Percentiles rank a stretch among this genome's conserved stretches.
Evolutionary conservation across 371 early-diverging fungal species (phyloP).

Genomic region (Syncephalastrum contaminatum): DNA sequence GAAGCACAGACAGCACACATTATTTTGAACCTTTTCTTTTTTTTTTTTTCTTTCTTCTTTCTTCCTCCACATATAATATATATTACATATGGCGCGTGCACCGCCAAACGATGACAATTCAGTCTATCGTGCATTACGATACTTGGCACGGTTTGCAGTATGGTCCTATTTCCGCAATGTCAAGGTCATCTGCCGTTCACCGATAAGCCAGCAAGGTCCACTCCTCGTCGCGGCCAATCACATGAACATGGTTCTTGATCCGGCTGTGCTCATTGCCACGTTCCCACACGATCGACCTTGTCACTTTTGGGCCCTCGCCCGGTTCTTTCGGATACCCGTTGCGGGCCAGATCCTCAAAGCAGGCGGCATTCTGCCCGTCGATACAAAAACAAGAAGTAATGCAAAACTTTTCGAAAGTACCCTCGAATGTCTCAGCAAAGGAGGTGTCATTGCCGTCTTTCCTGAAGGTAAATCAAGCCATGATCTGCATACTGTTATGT

Average conservation of each 20-base stretch:
- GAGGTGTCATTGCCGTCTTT: conserved; percentile 55
- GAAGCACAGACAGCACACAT: too few species aligned
- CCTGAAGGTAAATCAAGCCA: conserved; percentile 48
- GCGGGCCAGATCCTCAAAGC: conserved; percentile 36
- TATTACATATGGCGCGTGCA: too few species aligned
- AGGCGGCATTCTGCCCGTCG: conserved; percentile 57
- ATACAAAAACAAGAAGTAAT: conserved; percentile 55
- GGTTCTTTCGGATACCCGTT: conserved; percentile 51
- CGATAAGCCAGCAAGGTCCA: conserved; percentile 39
- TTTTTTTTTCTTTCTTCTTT: too few species aligned
- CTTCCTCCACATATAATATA: too few species aligned
- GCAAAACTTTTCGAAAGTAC: conserved; percentile 52
- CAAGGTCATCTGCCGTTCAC: conserved; percentile 34
- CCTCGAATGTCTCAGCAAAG: conserved; percentile 41
- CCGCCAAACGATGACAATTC: too few species aligned
- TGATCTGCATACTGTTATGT: neutral
- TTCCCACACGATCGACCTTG: conserved; percentile 53
- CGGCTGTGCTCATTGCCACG: conserved; percentile 48
- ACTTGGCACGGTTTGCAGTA: conserved; percentile 38
- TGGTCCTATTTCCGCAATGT: conserved; percentile 52
- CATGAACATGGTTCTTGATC: conserved; percentile 62
- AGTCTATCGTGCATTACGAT: conserved; percentile 33
- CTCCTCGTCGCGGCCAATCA: conserved; percentile 52
- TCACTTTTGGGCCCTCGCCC: conserved; percentile 61
- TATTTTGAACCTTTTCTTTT: too few species aligned